A percentile compares a stretch with the other conserved stretches of the same genome.
Conservation (phyloP, 2,329 filamentous ascomycete species). For the Ambrosiella xylebori region DNA sequence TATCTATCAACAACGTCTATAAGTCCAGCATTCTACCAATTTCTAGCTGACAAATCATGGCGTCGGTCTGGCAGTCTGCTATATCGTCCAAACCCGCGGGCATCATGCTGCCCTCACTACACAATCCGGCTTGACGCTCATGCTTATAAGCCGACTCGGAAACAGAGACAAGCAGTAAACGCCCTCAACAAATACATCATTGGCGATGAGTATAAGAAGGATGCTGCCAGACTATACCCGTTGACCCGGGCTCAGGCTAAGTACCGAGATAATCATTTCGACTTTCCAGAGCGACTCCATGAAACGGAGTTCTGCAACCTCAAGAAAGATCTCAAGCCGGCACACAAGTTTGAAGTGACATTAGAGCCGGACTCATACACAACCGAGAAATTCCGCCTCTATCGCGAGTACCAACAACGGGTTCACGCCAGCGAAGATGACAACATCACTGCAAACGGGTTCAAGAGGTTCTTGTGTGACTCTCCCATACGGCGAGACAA, state of each 20-base stretch:
- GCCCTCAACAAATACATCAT: constrained; percentile 57
- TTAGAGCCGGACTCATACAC: constrained; percentile 55
- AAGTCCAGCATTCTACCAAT: constrained; percentile 51
- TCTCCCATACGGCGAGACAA: constrained; percentile 43
- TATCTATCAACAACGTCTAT: constrained; percentile 47
- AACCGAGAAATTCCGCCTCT: constrained; percentile 58
- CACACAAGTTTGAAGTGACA: constrained; percentile 50
- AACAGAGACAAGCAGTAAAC: constrained; percentile 61
- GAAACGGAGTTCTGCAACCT: constrained; percentile 43
- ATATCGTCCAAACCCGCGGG: constrained; percentile 61
- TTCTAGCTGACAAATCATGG: constrained; percentile 58
- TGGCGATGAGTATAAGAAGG: constrained; percentile 49
- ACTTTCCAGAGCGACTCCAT: constrained; percentile 49
- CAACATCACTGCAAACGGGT: constrained; percentile 39
- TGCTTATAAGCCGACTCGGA: constrained; percentile 47
- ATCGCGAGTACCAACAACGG: constrained; percentile 54
- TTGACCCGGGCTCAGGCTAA: constrained; percentile 48
- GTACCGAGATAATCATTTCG: constrained; percentile 48
- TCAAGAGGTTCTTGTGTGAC: constrained; percentile 55
- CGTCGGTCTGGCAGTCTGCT: constrained; percentile 54
- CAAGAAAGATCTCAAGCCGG: constrained; percentile 42
- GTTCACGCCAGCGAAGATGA: constrained; percentile 53
- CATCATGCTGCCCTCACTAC: constrained; percentile 85
- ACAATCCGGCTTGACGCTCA: constrained; percentile 56
- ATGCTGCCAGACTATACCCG: constrained; percentile 46